These are phyloP conservation scores for Diaporthe sp. DNA, from an alignment of 2,329 filamentous ascomycete genomes.

Conservation along the genomic window DNA sequence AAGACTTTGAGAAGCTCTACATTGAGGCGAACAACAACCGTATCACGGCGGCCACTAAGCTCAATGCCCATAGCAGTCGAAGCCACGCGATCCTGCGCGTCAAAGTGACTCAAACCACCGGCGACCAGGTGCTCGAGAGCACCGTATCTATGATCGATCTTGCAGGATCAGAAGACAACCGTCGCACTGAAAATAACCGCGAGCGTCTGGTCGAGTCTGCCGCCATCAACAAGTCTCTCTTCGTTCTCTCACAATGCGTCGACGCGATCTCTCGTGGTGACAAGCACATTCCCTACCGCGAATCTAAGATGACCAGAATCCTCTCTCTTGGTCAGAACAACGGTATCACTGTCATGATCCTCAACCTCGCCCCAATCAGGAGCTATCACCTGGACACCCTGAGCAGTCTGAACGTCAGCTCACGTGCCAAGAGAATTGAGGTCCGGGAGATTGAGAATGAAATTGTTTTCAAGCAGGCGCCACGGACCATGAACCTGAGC, in stretches of 20 bases:
- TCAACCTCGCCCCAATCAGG: conserved; percentile 91
- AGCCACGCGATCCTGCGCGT: conserved; percentile 93
- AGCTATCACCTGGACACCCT: conserved; percentile 95
- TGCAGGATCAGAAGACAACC: conserved; percentile 95
- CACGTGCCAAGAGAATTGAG: conserved; percentile 95
- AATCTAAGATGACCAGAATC: conserved; percentile 98
- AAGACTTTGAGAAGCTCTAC: conserved; percentile 91
- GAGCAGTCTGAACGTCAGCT: conserved; percentile 94
- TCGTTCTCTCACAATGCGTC: conserved; percentile 94
- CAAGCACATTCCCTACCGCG: conserved; percentile 88
- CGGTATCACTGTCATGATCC: conserved; percentile 94
- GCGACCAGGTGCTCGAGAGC: conserved; percentile 77
- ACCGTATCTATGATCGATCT: conserved; percentile 94
- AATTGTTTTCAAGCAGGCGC: conserved; percentile 84
- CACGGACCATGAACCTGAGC: conserved; percentile 63
- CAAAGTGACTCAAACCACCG: conserved; percentile 83
- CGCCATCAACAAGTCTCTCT: conserved; percentile 97
- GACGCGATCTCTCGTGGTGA: conserved; percentile 87
- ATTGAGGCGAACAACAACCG: conserved; percentile 93
- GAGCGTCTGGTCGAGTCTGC: conserved; percentile 94
- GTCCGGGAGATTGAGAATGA: conserved; percentile 96
- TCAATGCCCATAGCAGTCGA: conserved; percentile 90
- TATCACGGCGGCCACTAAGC: conserved; percentile 89
- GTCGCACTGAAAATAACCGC: conserved; percentile 92
- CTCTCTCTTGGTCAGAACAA: conserved; percentile 94